Percentiles rank a stretch among this genome's conserved stretches.
Evolutionary conservation across 2,329 filamentous ascomycete genomes (phyloP).

Genomic region (Daldinia sp.): DNA sequence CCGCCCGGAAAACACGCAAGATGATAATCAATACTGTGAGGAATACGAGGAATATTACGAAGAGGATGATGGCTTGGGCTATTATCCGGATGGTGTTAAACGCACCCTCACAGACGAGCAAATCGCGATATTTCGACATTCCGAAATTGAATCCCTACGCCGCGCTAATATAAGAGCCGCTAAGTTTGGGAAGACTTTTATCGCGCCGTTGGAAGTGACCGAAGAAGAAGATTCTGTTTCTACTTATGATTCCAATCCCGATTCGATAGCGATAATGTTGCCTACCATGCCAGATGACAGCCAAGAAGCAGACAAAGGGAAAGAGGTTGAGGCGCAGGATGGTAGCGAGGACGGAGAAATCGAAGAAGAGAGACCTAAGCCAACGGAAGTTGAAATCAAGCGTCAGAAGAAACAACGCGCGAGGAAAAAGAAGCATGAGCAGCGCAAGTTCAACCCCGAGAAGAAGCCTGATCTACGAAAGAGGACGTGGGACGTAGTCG

Average conservation of each 20-base stretch:
- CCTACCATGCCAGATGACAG: slow-evolving; percentile 11
- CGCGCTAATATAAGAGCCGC: slow-evolving; percentile 60
- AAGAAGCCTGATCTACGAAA: slow-evolving; percentile 72
- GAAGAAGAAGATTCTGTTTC: slow-evolving; percentile 22
- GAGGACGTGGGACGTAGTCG: slow-evolving; percentile 75
- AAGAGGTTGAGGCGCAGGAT: slow-evolving; percentile 41
- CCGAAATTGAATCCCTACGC: slow-evolving; percentile 81
- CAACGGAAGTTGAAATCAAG: slow-evolving; percentile 45
- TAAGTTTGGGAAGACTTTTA: slow-evolving; percentile 44
- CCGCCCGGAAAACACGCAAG: slow-evolving; percentile 46
- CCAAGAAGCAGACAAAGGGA: slow-evolving; percentile 24
- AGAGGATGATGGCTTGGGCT: slow-evolving; percentile 80
- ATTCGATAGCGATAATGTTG: slow-evolving; percentile 9
- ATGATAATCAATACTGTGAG: slow-evolving; percentile 42
- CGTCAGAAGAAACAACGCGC: slow-evolving; percentile 55
- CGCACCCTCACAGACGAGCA: slow-evolving; percentile 92
- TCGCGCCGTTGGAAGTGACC: slow-evolving; percentile 28
- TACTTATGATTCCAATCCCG: slow-evolving; percentile 1
- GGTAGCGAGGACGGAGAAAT: slow-evolving; percentile 53
- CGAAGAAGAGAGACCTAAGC: slow-evolving; percentile 48
- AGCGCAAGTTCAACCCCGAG: slow-evolving; percentile 56
- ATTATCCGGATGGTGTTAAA: slow-evolving; percentile 87
- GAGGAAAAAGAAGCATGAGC: slow-evolving; percentile 56
- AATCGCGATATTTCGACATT: slow-evolving; percentile 90
- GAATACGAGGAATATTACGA: slow-evolving; percentile 52